Conservation (phyloP, 1,284 basidiomycete species). For the Apiotrichum brassicae region DNA sequence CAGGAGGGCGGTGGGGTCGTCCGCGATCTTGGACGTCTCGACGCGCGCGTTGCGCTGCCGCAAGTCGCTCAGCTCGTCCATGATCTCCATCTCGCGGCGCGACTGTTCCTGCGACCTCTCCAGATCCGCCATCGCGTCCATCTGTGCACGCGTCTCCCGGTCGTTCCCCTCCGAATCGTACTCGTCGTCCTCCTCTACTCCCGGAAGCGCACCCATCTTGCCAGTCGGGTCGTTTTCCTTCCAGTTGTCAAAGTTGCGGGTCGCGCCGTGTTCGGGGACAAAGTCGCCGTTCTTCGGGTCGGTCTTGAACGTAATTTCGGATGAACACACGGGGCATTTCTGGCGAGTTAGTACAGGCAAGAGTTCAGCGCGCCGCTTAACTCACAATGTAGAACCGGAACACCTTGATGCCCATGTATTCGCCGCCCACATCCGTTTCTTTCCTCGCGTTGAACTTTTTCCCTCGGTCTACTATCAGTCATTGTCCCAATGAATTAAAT, state of each 20-base stretch:
- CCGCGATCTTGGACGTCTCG: conserved; percentile 63
- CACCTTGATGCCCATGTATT: conserved; percentile 91
- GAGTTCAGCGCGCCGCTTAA: conserved; percentile 1
- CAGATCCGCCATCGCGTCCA: conserved; percentile 93
- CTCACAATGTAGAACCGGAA: conserved; percentile 49
- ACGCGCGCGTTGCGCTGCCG: conserved; percentile 75
- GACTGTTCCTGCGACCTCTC: conserved; percentile 87
- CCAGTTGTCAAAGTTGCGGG: conserved; percentile 75
- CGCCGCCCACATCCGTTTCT: conserved; percentile 92
- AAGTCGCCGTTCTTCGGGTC: conserved; percentile 98
- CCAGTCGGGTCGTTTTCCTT: conserved; percentile 31
- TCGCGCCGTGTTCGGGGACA: conserved; percentile 82
- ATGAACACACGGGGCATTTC: conserved; percentile 78
- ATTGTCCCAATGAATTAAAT: not conserved
- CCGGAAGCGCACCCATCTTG: conserved; percentile 36
- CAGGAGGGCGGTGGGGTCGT: conserved; percentile 35
- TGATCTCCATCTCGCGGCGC: conserved; percentile 95
- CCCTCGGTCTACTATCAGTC: conserved; percentile 56
- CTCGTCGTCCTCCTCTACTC: conserved; percentile 43
- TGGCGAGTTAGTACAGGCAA: conserved; percentile 17
- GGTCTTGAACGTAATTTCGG: conserved; percentile 99
- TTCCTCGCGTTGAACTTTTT: conserved; percentile 99
- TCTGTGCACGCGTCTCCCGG: conserved; percentile 25
- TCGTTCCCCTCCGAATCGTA: conserved; percentile 61
- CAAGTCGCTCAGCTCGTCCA: conserved; percentile 93